Conservation (phyloP, 2,329 filamentous ascomycete genomes). For the Pseudogymnoascus sp. region DNA sequence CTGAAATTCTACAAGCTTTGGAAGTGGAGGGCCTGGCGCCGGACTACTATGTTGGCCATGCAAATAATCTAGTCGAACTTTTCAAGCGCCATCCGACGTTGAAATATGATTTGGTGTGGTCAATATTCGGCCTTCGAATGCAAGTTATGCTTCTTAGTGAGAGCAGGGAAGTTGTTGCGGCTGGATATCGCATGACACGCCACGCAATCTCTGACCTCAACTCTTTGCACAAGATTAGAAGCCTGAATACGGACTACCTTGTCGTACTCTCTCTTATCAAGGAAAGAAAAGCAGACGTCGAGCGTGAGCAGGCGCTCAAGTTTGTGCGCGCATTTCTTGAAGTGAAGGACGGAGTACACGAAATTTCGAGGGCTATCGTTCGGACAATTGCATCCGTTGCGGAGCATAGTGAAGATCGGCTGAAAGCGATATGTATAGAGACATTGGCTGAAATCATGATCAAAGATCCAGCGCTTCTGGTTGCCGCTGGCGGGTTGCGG, state of each 20-base stretch:
- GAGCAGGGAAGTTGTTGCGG: constrained; percentile 88
- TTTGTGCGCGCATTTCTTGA: constrained; percentile 93
- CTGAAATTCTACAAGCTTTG: constrained; percentile 82
- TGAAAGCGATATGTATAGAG: constrained; percentile 85
- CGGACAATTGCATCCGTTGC: constrained; percentile 86
- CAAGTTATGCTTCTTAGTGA: constrained; percentile 95
- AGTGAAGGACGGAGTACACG: constrained; percentile 82
- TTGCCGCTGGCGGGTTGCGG: constrained; percentile 75
- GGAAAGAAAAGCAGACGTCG: constrained; percentile 92
- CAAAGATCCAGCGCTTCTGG: constrained; percentile 70
- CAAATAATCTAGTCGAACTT: constrained; percentile 90
- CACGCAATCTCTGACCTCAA: constrained; percentile 89
- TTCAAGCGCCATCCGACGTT: constrained; percentile 88
- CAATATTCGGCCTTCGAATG: constrained; percentile 85
- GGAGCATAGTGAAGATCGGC: constrained; percentile 59
- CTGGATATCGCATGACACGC: constrained; percentile 85
- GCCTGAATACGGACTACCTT: constrained; percentile 82
- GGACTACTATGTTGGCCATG: constrained; percentile 90
- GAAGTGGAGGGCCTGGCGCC: constrained; percentile 81
- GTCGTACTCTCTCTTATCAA: constrained; percentile 90
- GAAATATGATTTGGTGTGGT: constrained; percentile 96
- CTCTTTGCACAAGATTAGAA: constrained; percentile 80
- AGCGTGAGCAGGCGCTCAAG: constrained; percentile 93
- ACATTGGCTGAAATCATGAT: constrained; percentile 88
- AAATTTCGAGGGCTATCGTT: constrained; percentile 79